Percentiles rank a stretch among this genome's conserved stretches.
phyloP scores from a whole-genome alignment of 2,329 filamentous ascomycete genomes.

The Talaromyces islandicus region DNA sequence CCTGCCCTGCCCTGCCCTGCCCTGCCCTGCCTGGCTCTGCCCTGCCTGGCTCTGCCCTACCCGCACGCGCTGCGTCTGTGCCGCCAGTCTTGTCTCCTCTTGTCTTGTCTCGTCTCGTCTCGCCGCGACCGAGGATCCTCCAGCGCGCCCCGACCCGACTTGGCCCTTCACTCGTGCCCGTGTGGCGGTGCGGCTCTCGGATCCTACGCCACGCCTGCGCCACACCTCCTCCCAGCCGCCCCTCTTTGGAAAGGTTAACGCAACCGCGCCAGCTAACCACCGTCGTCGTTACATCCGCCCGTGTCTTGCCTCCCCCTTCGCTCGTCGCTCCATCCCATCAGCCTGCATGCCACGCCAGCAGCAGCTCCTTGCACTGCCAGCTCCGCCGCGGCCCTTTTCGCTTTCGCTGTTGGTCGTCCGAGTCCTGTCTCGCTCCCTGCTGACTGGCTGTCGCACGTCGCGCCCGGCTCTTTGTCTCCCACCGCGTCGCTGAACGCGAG shows the following conservation, averaged over 20 bases:
- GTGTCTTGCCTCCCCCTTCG: slow-evolving; percentile 4
- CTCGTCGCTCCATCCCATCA: background rate
- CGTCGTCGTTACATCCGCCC: slow-evolving; percentile 1
- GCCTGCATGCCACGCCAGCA: slow-evolving; percentile 8
- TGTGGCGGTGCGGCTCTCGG: slow-evolving; percentile 9
- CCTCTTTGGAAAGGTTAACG: slow-evolving; percentile 8
- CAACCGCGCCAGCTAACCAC: slow-evolving; percentile 10
- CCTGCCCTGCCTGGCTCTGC: background rate
- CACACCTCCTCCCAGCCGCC: slow-evolving; percentile 5
- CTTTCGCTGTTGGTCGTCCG: background rate
- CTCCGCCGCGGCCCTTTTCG: slow-evolving; percentile 16
- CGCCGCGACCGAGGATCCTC: background rate
- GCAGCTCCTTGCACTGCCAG: slow-evolving; percentile 14
- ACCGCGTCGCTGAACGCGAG: slow-evolving; percentile 23
- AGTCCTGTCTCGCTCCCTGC: background rate
- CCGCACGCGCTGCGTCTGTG: background rate
- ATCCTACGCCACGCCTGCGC: background rate
- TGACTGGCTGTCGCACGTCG: background rate
- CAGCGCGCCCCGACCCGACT: background rate
- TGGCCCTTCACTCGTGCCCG: too few species aligned
- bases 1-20: background rate
- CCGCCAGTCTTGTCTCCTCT: too few species aligned
- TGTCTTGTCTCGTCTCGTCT: background rate
- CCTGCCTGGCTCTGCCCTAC: background rate
- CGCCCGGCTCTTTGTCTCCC: slow-evolving; percentile 11